Evolutionary conservation across 2,329 filamentous ascomycete species (phyloP).

Genomic region (Hypoxylon sp.): DNA sequence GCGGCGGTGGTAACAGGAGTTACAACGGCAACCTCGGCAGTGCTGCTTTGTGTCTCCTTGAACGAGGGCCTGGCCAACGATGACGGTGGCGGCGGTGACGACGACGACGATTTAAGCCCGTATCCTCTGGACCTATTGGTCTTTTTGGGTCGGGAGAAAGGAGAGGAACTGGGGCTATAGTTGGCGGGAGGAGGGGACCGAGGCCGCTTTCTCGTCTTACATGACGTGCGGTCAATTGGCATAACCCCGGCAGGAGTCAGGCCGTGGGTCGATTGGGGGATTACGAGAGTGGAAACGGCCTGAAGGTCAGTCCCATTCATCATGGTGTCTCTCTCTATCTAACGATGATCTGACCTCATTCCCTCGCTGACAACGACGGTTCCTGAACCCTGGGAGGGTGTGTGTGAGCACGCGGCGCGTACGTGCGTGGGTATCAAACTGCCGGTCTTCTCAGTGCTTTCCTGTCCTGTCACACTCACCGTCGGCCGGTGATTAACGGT

Average conservation of each 20-base stretch:
- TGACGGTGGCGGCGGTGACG: constrained; percentile 9
- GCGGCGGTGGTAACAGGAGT: constrained; percentile 21
- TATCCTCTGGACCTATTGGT: constrained; percentile 26
- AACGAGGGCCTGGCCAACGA: constrained; percentile 26
- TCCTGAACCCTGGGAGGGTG: constrained; percentile 12
- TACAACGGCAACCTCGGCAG: constrained; percentile 22
- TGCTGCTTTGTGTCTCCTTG: constrained; percentile 18
- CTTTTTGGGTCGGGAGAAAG: constrained; percentile 28
- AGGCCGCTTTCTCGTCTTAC: constrained; percentile 39
- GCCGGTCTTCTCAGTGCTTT: constrained; percentile 31
- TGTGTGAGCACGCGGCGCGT: constrained; percentile 4
- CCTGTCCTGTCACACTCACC: constrained; percentile 37
- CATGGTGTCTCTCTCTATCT: constrained; percentile 32
- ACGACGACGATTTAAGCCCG: constrained; percentile 20
- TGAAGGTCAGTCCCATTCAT: constrained; percentile 38
- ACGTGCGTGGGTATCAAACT: constrained; percentile 28
- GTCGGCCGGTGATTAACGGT: constrained; percentile 30
- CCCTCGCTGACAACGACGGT: constrained; percentile 22
- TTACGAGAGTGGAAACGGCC: constrained; percentile 28
- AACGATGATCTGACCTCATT: constrained; percentile 37
- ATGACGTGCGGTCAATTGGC: constrained; percentile 39
- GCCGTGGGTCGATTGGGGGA: constrained; percentile 20
- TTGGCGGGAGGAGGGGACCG: constrained; percentile 27
- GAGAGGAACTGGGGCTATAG: constrained; percentile 25
- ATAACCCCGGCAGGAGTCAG: constrained; percentile 32